These are phyloP conservation scores for Coix lacrymajobi DNA, from an alignment of 176 grass and related monocot species.

Conservation along the genomic window DNA sequence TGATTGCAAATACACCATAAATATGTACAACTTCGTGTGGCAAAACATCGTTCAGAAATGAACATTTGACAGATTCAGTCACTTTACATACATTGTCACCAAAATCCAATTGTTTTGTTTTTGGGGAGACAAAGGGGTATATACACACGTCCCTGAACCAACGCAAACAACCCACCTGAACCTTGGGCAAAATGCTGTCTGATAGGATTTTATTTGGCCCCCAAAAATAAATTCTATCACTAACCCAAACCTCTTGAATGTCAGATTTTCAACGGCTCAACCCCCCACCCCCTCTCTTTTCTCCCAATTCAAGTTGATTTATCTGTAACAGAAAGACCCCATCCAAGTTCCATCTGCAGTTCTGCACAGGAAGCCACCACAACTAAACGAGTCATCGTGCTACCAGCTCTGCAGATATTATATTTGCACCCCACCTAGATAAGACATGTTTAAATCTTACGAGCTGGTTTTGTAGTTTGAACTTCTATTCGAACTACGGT, in stretches of 20 bases:
- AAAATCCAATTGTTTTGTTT: neutral
- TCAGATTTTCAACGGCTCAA: too few relatives aligned
- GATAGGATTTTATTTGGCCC: too few relatives aligned
- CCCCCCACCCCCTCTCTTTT: too few relatives aligned
- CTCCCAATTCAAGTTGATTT: too few relatives aligned
- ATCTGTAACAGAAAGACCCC: too few relatives aligned
- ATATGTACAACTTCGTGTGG: slow-evolving; percentile 8
- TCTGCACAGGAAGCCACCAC: neutral
- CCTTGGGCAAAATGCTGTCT: neutral
- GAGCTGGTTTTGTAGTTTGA: neutral
- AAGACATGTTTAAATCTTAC: slow-evolving; percentile 4
- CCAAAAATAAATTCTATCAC: neutral
- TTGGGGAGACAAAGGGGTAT: neutral
- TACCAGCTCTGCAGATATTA: neutral
- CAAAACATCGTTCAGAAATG: neutral
- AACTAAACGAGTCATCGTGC: neutral
- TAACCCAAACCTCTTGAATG: neutral
- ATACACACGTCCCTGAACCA: neutral
- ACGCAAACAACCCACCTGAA: neutral
- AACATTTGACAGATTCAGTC: neutral
- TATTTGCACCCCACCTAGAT: neutral
- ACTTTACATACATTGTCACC: neutral
- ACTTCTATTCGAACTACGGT: neutral
- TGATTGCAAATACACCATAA: neutral
- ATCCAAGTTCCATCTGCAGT: too few relatives aligned